phyloP scores from a whole-genome alignment of 495 filamentous ascomycete species.

The Aspergillus heteromorphus region DNA sequence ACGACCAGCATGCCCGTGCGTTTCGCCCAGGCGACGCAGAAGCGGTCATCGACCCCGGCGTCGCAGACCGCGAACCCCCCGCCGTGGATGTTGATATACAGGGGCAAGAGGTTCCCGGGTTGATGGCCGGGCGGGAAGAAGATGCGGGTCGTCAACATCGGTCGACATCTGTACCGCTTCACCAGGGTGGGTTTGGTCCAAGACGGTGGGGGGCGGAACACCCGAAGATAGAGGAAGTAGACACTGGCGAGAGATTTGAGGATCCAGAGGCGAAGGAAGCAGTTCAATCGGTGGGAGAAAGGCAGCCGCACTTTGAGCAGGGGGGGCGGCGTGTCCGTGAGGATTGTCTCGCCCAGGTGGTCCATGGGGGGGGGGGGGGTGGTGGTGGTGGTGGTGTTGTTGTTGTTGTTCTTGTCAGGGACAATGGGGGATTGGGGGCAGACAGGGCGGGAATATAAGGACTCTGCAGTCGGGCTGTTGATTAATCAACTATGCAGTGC shows the following conservation, averaged over 20 bases:
- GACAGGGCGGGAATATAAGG: too few species aligned
- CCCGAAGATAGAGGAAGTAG: constrained; percentile 12
- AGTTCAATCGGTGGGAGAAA: constrained; percentile 19
- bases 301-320: constrained; percentile 17
- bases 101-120: constrained; percentile 18
- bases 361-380: too few species aligned
- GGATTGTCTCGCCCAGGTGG: too few species aligned
- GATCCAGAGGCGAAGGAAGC: constrained; percentile 18
- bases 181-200: constrained; percentile 23
- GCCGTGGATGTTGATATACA: constrained; percentile 37
- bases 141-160: constrained; percentile 24
- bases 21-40: constrained; percentile 25
- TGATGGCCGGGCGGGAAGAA: constrained; percentile 30
- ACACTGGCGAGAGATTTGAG: constrained; percentile 16
- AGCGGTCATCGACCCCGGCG: constrained; percentile 25
- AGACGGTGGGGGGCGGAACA: constrained; percentile 8
- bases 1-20: constrained; percentile 30
- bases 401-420: too few species aligned
- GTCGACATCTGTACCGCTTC: constrained; percentile 27
- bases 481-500: too few species aligned
- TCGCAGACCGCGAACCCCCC: constrained; percentile 29
- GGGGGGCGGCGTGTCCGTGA: too few species aligned
- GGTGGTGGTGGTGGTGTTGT: too few species aligned
- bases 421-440: too few species aligned
- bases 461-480: too few species aligned